A percentile compares a stretch with the other conserved stretches of the same genome.
Conservation (phyloP, 2,329 filamentous ascomycete genomes). For the Davidsoniella virescens region DNA sequence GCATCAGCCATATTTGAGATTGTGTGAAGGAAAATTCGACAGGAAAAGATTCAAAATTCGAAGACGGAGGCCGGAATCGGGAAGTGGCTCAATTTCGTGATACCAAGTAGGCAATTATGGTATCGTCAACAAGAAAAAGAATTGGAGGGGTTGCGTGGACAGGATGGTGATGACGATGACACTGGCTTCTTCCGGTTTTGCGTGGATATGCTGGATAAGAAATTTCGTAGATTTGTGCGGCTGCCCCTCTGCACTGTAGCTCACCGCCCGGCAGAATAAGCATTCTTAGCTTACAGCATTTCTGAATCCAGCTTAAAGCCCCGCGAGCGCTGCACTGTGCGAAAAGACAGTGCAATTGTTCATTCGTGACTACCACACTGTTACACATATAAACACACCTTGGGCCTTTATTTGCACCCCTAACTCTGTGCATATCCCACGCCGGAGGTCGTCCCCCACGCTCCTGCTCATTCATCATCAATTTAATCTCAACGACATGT, state of each 20-base stretch:
- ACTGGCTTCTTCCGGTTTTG: conserved; percentile 10
- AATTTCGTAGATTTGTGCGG: conserved; percentile 13
- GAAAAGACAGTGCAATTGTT: not conserved
- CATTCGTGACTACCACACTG: not conserved
- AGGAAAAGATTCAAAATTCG: not conserved
- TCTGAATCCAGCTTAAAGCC: conserved; percentile 5
- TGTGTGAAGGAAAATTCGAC: not conserved
- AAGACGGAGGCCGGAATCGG: not conserved
- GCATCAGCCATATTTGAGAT: conserved; percentile 36
- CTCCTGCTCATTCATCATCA: conserved; percentile 8
- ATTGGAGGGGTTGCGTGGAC: conserved; percentile 1
- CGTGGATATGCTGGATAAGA: conserved; percentile 10
- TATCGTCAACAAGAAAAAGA: not conserved
- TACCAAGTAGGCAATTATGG: not conserved
- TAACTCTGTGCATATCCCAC: conserved; percentile 6
- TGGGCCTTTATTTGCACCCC: conserved; percentile 3
- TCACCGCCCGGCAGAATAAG: conserved; percentile 13
- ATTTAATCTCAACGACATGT: conserved; percentile 7
- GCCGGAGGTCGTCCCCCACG: conserved; percentile 7
- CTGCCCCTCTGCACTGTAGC: conserved; percentile 10
- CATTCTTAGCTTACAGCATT: not conserved
- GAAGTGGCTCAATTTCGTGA: not conserved
- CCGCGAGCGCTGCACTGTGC: conserved; percentile 1
- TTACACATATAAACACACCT: conserved; percentile 2
- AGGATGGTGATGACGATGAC: conserved; percentile 9